These are phyloP conservation scores for Cystobasidium slooffiae DNA, from an alignment of 1,284 basidiomycete species.

Conservation along the genomic window DNA sequence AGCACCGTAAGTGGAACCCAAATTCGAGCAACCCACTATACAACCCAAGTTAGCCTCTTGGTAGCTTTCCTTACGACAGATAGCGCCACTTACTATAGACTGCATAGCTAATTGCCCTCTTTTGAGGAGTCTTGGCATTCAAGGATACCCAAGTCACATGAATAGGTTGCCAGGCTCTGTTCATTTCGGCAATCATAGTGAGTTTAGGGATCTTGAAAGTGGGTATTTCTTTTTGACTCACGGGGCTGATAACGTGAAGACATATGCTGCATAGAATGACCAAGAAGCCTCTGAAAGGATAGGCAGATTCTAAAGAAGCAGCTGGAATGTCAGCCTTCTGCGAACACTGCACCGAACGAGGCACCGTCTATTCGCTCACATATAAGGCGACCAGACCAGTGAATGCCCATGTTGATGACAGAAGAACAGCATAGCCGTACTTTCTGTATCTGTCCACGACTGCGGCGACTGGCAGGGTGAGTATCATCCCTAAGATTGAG, in stretches of 20 bases:
- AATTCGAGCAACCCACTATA: slow-evolving; percentile 3
- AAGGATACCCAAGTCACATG: slow-evolving; percentile 12
- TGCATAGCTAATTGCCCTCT: slow-evolving; percentile 1
- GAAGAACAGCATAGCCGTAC: slow-evolving; percentile 10
- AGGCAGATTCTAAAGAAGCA: background rate
- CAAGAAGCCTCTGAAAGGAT: background rate
- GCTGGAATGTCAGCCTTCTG: background rate
- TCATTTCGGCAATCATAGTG: background rate
- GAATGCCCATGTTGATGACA: background rate
- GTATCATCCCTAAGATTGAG: background rate
- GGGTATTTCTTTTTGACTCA: background rate
- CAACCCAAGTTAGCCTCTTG: too few species aligned
- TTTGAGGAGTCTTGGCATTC: slow-evolving; percentile 12
- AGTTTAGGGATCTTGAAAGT: background rate
- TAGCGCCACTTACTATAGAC: background rate
- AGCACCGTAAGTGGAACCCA: background rate
- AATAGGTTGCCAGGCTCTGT: slow-evolving; percentile 3
- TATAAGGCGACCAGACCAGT: slow-evolving; percentile 10
- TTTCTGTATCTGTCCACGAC: slow-evolving; percentile 9
- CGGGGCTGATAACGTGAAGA: slow-evolving; percentile 6
- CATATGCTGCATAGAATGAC: slow-evolving; percentile 12
- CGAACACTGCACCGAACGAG: background rate
- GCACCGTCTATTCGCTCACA: background rate
- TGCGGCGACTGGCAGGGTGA: background rate
- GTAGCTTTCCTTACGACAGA: too few species aligned